Evolutionary conservation across 495 filamentous ascomycete species (phyloP).

Genomic region (Penicillium canariense): DNA sequence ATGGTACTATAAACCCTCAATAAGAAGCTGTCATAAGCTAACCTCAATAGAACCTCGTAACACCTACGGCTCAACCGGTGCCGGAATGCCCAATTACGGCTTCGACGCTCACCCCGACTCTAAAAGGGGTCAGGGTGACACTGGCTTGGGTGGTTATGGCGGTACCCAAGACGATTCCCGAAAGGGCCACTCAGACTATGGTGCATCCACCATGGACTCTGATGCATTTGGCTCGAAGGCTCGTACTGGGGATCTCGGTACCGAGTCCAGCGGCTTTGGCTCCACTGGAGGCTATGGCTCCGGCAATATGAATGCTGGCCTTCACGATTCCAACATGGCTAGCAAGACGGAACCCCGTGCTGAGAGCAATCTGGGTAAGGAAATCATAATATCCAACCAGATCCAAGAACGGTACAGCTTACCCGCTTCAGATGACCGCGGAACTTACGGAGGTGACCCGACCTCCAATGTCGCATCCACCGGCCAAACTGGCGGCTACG

Average conservation of each 20-base stretch:
- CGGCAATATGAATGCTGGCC: not conserved
- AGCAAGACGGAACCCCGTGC: constrained; percentile 50
- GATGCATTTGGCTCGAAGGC: not conserved
- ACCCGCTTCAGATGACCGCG: constrained; percentile 1
- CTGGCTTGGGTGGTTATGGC: no score
- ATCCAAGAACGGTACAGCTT: not conserved
- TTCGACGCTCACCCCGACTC: not conserved
- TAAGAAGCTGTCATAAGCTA: not conserved
- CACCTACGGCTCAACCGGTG: not conserved
- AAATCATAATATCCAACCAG: not conserved
- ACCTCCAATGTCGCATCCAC: not conserved
- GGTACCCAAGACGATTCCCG: not conserved
- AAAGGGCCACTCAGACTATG: no score
- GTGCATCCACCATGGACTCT: not conserved
- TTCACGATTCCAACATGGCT: constrained; percentile 15
- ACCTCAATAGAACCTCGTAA: not conserved
- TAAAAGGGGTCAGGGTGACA: not conserved
- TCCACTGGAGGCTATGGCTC: constrained; percentile 16
- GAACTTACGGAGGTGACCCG: not conserved
- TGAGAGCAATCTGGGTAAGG: constrained; percentile 30
- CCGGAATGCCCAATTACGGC: not conserved
- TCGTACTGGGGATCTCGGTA: constrained; percentile 10
- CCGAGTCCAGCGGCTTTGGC: constrained; percentile 13
- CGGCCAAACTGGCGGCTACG: constrained; percentile 7
- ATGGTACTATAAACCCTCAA: not conserved